A percentile compares a stretch with the other conserved stretches of the same genome.
Conservation (phyloP, 176 grass and related monocot genomes). For the Hyparrhenia diplandra region DNA sequence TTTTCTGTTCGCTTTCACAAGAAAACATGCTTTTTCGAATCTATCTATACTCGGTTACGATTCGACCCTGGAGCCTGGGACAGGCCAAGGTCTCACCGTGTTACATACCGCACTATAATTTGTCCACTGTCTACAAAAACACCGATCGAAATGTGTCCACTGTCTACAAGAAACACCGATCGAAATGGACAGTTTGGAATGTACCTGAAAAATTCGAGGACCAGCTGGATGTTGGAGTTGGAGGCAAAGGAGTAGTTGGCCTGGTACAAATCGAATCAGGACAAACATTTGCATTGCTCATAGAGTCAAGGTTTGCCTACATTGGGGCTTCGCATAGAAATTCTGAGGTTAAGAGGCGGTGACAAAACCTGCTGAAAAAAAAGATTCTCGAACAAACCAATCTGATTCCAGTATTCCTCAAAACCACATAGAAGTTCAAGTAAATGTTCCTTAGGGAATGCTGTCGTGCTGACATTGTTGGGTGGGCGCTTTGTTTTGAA, state of each 20-base stretch:
- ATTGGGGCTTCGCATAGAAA: neutral
- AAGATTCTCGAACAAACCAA: neutral
- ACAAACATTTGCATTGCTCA: neutral
- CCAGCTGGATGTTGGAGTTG: neutral
- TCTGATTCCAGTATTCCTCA: neutral
- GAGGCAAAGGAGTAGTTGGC: neutral
- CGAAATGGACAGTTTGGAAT: neutral
- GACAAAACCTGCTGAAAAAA: neutral
- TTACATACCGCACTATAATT: too few species aligned
- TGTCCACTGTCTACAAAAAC: too few species aligned
- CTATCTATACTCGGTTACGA: too few species aligned
- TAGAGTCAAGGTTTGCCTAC: too few species aligned
- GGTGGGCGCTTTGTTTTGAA: neutral
- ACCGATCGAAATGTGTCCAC: too few species aligned
- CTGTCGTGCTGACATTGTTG: neutral
- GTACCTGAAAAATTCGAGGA: neutral
- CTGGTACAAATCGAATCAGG: neutral
- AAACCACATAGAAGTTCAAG: neutral
- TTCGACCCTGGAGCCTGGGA: too few species aligned
- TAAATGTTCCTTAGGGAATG: slow-evolving; percentile 11
- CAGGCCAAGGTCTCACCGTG: too few species aligned
- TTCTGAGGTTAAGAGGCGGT: neutral
- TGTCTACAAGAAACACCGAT: neutral
- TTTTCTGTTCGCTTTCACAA: too few species aligned
- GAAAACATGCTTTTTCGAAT: too few species aligned